Base-by-base conservation (phyloP, 306 rosid genomes). In the Dryas octopetala region DNA sequence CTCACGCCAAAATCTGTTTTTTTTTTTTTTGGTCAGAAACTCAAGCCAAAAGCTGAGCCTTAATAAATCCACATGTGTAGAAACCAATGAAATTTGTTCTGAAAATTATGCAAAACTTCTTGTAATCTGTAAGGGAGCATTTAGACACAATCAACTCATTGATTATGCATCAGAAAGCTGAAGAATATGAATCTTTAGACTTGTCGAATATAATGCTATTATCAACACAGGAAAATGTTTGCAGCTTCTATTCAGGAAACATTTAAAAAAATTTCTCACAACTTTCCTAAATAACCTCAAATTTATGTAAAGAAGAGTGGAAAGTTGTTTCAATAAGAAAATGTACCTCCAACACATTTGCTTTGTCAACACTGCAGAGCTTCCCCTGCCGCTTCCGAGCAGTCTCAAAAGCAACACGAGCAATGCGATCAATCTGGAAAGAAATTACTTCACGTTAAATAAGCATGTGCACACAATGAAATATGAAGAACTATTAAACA, bases 321-420 rank as follows among this genome's bases (percentile, higher is more conserved):
- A 17, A 26, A 61, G 28, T 16, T 63, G 11, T 74, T 44, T 38
- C n/a, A 17, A 44, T n/a, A 12, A 69, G 52, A 43, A 75, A 32
- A 32, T 32, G 74, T 82, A 91, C 98, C 98, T 94, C 98, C 80
- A 91, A 85, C 65, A 95, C 98, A 81, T 95, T 95, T 58, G 97
- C 95, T 85, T 95, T 95, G 82, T 95, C 98, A 78, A 95, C 93
- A 58, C 95, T 91, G 78, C 98, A 95, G 85, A 91, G 91, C 78
- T 76, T 88, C 60, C 98, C 91, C 44, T 23, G 65, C 62, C 98
- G 84, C 89, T 87, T 91, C 68, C 76, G 87, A 85, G 98, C 96
- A 76, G 86, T 88, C 84, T 91, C 88, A 89, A 90, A 95, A 46
- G 97, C 98, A 83, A 90, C 80, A 62, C 84, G 89, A 61, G 95